Evolutionary conservation across 352 stramenopile genomes (phyloP), one percentile per base, ranked within the genome.

Genomic region (Globisporangium canariense): DNA sequence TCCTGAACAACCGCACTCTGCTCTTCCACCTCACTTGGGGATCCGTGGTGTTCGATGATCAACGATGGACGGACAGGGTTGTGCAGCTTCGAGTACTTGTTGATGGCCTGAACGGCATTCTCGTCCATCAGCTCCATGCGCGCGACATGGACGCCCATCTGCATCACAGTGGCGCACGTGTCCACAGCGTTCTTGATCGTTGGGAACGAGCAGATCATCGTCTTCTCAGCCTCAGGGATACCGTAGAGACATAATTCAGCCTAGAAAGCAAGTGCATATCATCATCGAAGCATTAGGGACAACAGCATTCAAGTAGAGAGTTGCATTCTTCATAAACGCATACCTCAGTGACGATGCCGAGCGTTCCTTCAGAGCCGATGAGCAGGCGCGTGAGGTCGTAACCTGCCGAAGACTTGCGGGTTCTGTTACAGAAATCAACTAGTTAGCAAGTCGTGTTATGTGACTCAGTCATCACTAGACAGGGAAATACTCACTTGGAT

Each of bases 341-440:
- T 56, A 86, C 76, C 73, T 98, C 89, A 1, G 96, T 99, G n/a
- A 99, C 86, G 51, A 99, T 81, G 0, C 83, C 97, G 7, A 99
- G 79, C 34, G 95, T 99, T 28, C 97, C 96, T 73, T 99, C 97
- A 18, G 89, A 97, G 5, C 97, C 97, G 60, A 97, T 96, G 16
- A 99, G 75, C n/a, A 99, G 73, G 8, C 85, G 81, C 0, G 94
- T 96, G 51, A 99, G 83, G 70, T 99, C 96, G 75, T 99, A 99
- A 3, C 97, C 97, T n/a, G 97, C 97, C 25, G 93, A 97, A 16
- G 89, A 98, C 79, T 99, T 99, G 60, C 96, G 83, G 11, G 96
- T 91, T 38, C 90, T 90, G 43, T 34, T 34, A 2, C 36, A 40
- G 64, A 50, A 65, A 18, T 22, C 8, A 52, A 49, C 30, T n/a